phyloP scores from a whole-genome alignment of 176 grass and related monocot genomes.

The Lolium multiflorum region DNA sequence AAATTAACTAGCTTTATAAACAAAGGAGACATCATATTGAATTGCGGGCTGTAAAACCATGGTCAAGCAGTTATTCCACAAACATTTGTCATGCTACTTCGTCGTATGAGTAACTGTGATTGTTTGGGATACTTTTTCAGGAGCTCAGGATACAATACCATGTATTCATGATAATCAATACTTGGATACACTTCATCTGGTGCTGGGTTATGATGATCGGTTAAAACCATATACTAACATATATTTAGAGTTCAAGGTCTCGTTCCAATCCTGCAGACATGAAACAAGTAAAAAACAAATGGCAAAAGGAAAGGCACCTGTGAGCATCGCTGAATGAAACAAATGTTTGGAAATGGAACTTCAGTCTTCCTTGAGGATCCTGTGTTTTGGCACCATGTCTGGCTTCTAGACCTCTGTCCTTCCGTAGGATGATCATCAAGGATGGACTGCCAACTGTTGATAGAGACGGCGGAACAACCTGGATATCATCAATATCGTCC shows the following conservation, averaged over 20 bases:
- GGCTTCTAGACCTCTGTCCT: slow-evolving; percentile 79
- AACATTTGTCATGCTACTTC: too few species aligned
- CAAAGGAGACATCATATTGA: background rate
- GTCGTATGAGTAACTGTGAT: too few species aligned
- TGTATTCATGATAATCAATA: too few species aligned
- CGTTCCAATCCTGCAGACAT: too few species aligned
- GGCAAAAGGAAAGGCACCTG: slow-evolving; percentile 56
- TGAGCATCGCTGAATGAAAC: slow-evolving; percentile 85
- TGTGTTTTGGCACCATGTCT: slow-evolving; percentile 79
- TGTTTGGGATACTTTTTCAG: too few species aligned
- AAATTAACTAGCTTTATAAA: background rate
- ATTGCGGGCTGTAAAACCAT: background rate
- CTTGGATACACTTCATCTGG: too few species aligned
- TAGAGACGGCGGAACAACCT: slow-evolving; percentile 73
- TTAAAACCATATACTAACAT: too few species aligned
- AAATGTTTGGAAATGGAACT: slow-evolving; percentile 97
- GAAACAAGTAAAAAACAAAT: background rate
- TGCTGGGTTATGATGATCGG: too few species aligned
- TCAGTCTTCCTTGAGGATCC: slow-evolving; percentile 75
- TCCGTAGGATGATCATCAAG: slow-evolving; percentile 78
- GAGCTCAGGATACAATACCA: too few species aligned
- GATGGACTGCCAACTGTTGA: slow-evolving; percentile 83
- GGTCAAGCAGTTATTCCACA: background rate
- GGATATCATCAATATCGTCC: slow-evolving; percentile 95
- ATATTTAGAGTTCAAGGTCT: too few species aligned